Percentiles rank a stretch among this genome's conserved stretches.
These are phyloP conservation scores for Nothophaeocryptopus gaeumannii DNA, from an alignment of 2,329 filamentous ascomycete species.

Conservation along the genomic window DNA sequence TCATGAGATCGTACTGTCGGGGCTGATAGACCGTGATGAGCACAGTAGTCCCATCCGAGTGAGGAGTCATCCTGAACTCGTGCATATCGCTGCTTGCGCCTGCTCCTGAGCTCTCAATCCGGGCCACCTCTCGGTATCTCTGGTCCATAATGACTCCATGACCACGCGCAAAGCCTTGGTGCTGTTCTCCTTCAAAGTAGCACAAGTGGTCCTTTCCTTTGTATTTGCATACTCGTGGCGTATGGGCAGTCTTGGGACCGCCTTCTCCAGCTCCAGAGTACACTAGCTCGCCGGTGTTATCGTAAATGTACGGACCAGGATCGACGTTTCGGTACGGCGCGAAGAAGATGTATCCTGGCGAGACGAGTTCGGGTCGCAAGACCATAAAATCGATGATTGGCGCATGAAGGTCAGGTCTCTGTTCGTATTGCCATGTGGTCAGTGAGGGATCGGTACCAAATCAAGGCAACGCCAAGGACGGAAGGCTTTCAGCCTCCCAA, in stretches of 20 bases:
- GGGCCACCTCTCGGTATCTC: constrained; percentile 49
- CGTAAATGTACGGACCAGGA: constrained; percentile 52
- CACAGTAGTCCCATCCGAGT: constrained; percentile 40
- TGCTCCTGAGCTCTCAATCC: constrained; percentile 40
- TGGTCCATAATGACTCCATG: constrained; percentile 54
- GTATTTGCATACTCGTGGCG: constrained; percentile 50
- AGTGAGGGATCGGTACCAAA: constrained; percentile 7
- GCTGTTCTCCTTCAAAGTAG: constrained; percentile 52
- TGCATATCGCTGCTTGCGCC: constrained; percentile 52
- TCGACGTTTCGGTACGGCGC: constrained; percentile 50
- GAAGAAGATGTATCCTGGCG: constrained; percentile 52
- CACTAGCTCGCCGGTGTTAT: constrained; percentile 50
- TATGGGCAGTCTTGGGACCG: constrained; percentile 50
- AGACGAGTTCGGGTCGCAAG: constrained; percentile 35
- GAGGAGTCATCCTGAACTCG: constrained; percentile 49
- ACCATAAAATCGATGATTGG: constrained; percentile 36
- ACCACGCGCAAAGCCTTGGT: constrained; percentile 51
- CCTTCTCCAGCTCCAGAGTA: constrained; percentile 51
- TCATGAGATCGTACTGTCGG: constrained; percentile 47
- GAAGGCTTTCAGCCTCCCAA: neutral
- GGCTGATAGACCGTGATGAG: constrained; percentile 41
- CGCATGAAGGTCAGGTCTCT: constrained; percentile 41
- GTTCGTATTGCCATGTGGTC: constrained; percentile 8
- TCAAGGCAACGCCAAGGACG: constrained; percentile 4
- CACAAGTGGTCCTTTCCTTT: constrained; percentile 50